Base-by-base conservation (phyloP, 2,329 filamentous ascomycete genomes). In the Torrubiella hemipterigena region DNA sequence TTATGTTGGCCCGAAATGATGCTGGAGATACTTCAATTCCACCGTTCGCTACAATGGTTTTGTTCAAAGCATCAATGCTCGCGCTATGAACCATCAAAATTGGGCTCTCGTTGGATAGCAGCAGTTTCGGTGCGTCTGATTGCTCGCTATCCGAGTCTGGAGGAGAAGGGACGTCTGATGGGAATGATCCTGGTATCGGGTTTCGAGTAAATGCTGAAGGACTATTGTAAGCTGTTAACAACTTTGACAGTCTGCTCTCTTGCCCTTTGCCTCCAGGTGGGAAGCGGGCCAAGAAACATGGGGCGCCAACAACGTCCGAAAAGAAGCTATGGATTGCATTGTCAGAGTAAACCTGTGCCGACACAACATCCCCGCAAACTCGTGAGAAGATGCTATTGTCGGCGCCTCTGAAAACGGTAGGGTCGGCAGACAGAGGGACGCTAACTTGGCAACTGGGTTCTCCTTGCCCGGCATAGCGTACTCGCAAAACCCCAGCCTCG, bases 21-120 rank as follows among this genome's bases (percentile, higher is more conserved):
- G 81, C 73, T 4, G 81, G 70, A 15, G 74, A 65, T 4, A 86
- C 76, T 0, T 70, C 63, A 38, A 68, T 74, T n/a, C 73, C 73
- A 14, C 70, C 70, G n/a, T 59, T 64, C 4, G 57, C 54, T 32
- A 59, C 67, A 43, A 96, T 91, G 10, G 73, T 63, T 37, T 69
- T 60, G 47, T 96, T 96, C 7, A 96, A 58, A 3, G 68, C 69
- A 28, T 83, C 76, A 29, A 96, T 69, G 42, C 86, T 95, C 8
- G 81, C 76, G 32, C 74, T 69, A 14, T 83, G 85, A 34, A 96
- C 78, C 28, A 84, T 72, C 1, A 98, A 68, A 27, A 98, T 93
- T 0, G 91, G 89, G 32, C 85, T 93, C 54, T 96, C 91, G 50
- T 98, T 98, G 16, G 87, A 82, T 4, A 98, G 62, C 0, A 91